Evolutionary conservation across 2,329 filamentous ascomycete genomes (phyloP).

Genomic region (Fusarium abutilonis): DNA sequence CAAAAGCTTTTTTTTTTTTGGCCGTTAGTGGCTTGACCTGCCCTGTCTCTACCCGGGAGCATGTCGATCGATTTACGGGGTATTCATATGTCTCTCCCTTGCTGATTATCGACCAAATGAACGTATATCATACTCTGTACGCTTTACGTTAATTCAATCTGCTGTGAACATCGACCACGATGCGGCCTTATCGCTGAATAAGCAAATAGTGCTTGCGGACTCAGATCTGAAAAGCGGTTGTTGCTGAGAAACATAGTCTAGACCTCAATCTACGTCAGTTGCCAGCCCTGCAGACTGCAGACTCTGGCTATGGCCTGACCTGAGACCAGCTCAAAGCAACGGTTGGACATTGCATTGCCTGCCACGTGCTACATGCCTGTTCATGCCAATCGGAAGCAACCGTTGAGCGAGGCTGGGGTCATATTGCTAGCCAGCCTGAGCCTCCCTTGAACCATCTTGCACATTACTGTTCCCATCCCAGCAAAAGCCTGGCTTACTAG

Average conservation of each 20-base stretch:
- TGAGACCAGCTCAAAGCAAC: constrained; percentile 44
- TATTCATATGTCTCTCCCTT: constrained; percentile 11
- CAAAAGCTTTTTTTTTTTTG: constrained; percentile 4
- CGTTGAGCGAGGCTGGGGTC: constrained; percentile 6
- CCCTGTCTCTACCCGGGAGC: background rate
- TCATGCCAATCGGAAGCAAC: constrained; percentile 37
- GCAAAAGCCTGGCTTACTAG: too few relatives aligned
- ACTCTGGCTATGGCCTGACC: constrained; percentile 34
- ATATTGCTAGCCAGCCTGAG: constrained; percentile 11
- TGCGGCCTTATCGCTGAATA: constrained; percentile 17
- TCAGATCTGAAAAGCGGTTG: constrained; percentile 12
- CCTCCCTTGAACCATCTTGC: constrained; percentile 7
- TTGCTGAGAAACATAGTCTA: constrained; percentile 9
- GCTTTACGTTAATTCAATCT: constrained; percentile 14
- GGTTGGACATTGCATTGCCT: constrained; percentile 29
- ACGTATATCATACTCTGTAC: constrained; percentile 1
- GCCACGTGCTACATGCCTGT: constrained; percentile 41
- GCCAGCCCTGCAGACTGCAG: constrained; percentile 20
- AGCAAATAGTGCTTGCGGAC: constrained; percentile 12
- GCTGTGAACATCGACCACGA: constrained; percentile 4
- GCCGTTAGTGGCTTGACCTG: constrained; percentile 4
- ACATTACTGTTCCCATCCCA: background rate
- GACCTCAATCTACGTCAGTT: constrained; percentile 17
- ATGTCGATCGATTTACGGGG: constrained; percentile 15
- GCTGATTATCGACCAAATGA: constrained; percentile 22